phyloP scores from a whole-genome alignment of 257 asterid genomes.

The Paraleonurus japonicus region DNA sequence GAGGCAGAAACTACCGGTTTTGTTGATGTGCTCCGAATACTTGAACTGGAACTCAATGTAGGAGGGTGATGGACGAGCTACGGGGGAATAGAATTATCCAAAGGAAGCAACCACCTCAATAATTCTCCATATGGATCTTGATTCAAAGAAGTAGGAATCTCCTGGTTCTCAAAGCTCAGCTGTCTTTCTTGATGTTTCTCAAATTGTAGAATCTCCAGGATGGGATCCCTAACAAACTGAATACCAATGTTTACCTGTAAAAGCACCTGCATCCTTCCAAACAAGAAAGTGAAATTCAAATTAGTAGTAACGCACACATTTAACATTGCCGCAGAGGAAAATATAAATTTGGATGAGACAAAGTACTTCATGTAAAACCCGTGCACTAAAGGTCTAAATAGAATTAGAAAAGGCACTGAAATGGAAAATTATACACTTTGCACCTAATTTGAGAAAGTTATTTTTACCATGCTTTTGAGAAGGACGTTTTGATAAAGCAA shows the following conservation, averaged over 20 bases:
- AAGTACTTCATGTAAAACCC: slow-evolving; percentile 7
- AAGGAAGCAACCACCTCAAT: slow-evolving; percentile 91
- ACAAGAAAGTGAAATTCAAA: slow-evolving; percentile 58
- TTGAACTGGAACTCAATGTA: slow-evolving; percentile 57
- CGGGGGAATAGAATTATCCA: slow-evolving; percentile 82
- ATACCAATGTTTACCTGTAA: slow-evolving; percentile 87
- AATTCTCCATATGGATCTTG: slow-evolving; percentile 80
- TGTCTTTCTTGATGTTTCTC: slow-evolving; percentile 69
- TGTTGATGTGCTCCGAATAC: slow-evolving; percentile 66
- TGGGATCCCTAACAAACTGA: slow-evolving; percentile 74
- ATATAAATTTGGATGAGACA: background rate
- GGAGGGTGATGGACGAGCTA: slow-evolving; percentile 70
- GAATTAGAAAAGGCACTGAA: background rate
- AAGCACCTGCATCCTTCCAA: slow-evolving; percentile 99
- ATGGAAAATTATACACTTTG: slow-evolving; percentile 15
- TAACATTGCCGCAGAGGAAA: slow-evolving; percentile 19
- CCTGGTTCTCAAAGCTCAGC: slow-evolving; percentile 43
- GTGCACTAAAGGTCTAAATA: background rate
- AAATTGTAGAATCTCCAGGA: slow-evolving; percentile 92
- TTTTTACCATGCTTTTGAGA: background rate
- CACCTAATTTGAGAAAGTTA: slow-evolving; percentile 2
- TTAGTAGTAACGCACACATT: slow-evolving; percentile 36
- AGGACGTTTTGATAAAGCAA: background rate
- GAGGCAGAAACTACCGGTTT: slow-evolving; percentile 61
- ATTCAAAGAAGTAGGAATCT: slow-evolving; percentile 35